Evolutionary conservation across 139 green algal genomes (phyloP).

Genomic region (Haematococcus lacustris): DNA sequence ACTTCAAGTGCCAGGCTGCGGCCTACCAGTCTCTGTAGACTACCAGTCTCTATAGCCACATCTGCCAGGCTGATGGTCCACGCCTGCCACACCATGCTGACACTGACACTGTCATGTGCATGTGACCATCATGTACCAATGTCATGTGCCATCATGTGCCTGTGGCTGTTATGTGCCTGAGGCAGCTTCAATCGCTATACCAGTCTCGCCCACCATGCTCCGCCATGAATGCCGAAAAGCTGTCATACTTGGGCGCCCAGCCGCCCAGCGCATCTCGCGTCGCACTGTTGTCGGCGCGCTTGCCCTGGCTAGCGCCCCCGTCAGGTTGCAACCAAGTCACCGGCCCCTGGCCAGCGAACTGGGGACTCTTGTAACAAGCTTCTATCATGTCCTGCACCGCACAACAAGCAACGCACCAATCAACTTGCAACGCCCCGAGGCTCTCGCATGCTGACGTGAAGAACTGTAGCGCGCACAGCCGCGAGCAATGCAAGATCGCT

Average conservation of each 20-base stretch:
- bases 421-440: neutral
- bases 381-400: conserved; percentile 18
- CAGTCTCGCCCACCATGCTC: conserved; percentile 37
- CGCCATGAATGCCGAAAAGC: conserved; percentile 43
- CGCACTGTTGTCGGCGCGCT: conserved; percentile 57
- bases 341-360: conserved; percentile 13
- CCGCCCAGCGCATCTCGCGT: conserved; percentile 50
- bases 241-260: conserved; percentile 70
- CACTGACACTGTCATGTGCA: too few relatives aligned
- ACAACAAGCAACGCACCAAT: neutral
- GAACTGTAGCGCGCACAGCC: too few relatives aligned
- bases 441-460: neutral
- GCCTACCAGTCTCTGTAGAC: too few relatives aligned
- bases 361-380: conserved; percentile 19
- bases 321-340: conserved; percentile 27
- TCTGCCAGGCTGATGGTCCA: too few relatives aligned
- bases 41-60: too few relatives aligned
- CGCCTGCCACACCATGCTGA: too few relatives aligned
- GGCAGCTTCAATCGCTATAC: too few relatives aligned
- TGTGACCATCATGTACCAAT: too few relatives aligned
- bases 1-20: too few relatives aligned
- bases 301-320: conserved; percentile 37
- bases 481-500: neutral
- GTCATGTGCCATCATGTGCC: too few relatives aligned
- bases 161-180: too few relatives aligned